Base-by-base conservation (phyloP, 305 asterid genomes). In the Fraxinus angustifolia region DNA sequence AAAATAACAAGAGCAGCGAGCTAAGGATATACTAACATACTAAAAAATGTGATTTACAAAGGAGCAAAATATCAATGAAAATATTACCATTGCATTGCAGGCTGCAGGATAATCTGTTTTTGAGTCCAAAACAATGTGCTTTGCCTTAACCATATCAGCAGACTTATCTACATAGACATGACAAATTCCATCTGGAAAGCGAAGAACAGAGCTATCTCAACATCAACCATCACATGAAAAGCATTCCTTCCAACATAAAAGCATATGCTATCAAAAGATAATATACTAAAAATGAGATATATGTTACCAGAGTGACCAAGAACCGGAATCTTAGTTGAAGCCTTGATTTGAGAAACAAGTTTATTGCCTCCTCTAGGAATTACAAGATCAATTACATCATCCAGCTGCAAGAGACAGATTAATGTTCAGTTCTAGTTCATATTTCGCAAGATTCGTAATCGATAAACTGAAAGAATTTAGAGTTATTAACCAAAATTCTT, bases 61-160 rank as follows among this genome's bases (percentile, higher is more conserved):
- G 14, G 23, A 0, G 19, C 8, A 77, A 58, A 79, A 62, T 21
- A 65, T 50, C 16, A 19, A 23, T 0, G 14, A 31, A 60, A 2
- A 28, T 36, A 17, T 50, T 87, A 92, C 97, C 95, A 92, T 90
- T 34, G 97, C 91, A 65, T 92, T 92, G 81, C 97, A 92, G 50
- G 97, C 97, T 34, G 97, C 97, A 34, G 97, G 93, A 80, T 92
- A 92, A 74, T 92, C 97, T 83, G 84, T 79, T 84, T 88, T 88
- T 73, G 91, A 86, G 73, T 88, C 91, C 81, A 84, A 31, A 8
- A 88, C 76, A 16, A 88, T 82, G 21, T 48, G 73, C 80, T 73
- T 87, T 21, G 91, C 91, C 90, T 83, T 88, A 16, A 85, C 89
- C 90, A 88, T 84, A 56, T 88, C 71, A 40, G 90, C 91, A 60